Evolutionary conservation across 2,329 filamentous ascomycete genomes (phyloP), one percentile per base, ranked within the genome.

Genomic region (Neofusicoccum kwambonambiense): DNA sequence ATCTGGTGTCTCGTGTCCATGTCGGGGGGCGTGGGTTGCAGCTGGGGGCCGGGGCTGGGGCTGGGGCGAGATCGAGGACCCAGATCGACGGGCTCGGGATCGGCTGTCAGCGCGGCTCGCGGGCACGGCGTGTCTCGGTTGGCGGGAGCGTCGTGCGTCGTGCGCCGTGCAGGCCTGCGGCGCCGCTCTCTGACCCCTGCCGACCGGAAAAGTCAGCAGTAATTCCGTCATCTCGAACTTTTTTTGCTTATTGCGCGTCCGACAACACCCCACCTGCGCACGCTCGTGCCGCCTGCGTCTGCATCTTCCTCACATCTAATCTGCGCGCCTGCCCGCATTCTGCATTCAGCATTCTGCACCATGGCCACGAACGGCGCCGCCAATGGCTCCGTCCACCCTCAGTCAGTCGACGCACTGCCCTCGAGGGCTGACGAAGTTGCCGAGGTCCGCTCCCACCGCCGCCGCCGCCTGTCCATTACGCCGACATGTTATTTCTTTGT

Each of bases 371-470:
- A 37, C 12, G 41, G 56, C 42, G 39, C 61, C 3, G 44, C 54
- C 54, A 70, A 67, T 35, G 65, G 65, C 35, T 42, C 64, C 67
- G 45, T 71, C 71, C 31, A 71, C 75, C 49, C 70, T 70, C 47
- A 35, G 3, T 7, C 45, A 0, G 56, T 60, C 41, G 56, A 60
- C 19, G 56, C 44, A 9, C 44, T 54, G 52, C 63, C 54, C 52
- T 58, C 63, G 39, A 70, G 75, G 22, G 73, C 76, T 12, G 74
- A 75, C 35, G 76, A 78, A 67, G 75, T 76, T 62, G 71, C 77
- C 70, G 75, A 78, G 64, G 76, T 78, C 71, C 52, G 71, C 64
- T 44, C 58, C 41, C 19, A 3, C 19, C 34, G 15, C 17, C 22
- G 22, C 22, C 34, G 15, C 17, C 54, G 60, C 62, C 11, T 44